These are phyloP conservation scores for Pythium chondricola DNA, from an alignment of 352 stramenopile genomes.

Conservation along the genomic window DNA sequence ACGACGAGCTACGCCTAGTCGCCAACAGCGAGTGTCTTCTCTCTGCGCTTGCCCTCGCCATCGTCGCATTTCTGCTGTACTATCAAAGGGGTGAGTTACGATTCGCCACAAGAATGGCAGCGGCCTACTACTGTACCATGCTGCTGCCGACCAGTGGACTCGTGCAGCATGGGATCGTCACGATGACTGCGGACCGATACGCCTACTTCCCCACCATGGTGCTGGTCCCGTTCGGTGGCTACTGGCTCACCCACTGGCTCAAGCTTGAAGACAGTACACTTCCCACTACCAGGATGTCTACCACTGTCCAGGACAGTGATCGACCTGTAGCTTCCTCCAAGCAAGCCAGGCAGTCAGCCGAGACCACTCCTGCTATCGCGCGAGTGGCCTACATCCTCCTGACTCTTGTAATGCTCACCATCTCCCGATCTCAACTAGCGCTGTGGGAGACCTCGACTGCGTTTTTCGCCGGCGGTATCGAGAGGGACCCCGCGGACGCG, in stretches of 20 bases:
- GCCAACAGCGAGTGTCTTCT: conserved; percentile 31
- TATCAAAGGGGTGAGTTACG: not conserved
- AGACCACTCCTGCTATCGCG: too few relatives aligned
- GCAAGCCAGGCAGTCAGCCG: too few relatives aligned
- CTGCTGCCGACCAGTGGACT: conserved; percentile 52
- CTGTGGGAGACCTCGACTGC: too few relatives aligned
- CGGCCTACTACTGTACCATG: conserved; percentile 36
- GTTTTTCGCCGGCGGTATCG: too few relatives aligned
- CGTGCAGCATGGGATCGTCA: conserved; percentile 67
- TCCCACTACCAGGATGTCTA: too few relatives aligned
- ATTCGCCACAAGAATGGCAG: conserved; percentile 14
- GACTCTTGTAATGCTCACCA: too few relatives aligned
- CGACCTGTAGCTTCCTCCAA: too few relatives aligned
- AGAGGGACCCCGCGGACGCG: conserved; percentile 31
- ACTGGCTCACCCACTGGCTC: conserved; percentile 14
- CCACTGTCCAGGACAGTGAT: too few relatives aligned
- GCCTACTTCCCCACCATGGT: conserved; percentile 49
- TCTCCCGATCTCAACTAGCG: too few relatives aligned
- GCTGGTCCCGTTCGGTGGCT: conserved; percentile 31
- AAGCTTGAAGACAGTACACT: not conserved
- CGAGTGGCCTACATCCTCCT: too few relatives aligned
- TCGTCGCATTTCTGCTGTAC: conserved; percentile 7
- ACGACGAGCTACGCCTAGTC: conserved; percentile 24
- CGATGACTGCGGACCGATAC: conserved; percentile 49
- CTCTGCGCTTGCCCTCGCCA: conserved; percentile 13